Conservation (phyloP, 176 grass and related monocot genomes). For the Cenchrus fungigraminus region DNA sequence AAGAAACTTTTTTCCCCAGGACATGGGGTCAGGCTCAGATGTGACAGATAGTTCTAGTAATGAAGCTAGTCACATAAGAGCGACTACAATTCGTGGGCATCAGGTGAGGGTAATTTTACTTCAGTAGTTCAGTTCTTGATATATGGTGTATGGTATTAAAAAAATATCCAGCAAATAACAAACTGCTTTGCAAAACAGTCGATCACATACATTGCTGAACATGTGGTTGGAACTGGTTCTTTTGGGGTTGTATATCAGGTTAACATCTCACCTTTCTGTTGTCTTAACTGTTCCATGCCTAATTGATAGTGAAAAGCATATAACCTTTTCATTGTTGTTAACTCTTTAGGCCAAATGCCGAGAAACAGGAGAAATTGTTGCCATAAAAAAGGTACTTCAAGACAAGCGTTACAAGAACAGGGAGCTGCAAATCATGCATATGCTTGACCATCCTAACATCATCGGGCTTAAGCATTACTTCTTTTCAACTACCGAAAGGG, state of each 20-base stretch:
- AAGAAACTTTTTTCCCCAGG: conserved; percentile 54
- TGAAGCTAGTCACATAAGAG: conserved; percentile 74
- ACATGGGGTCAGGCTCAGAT: conserved; percentile 60
- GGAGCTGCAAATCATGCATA: conserved; percentile 95
- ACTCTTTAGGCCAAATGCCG: conserved; percentile 85
- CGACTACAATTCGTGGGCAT: conserved; percentile 59
- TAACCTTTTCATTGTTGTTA: conserved; percentile 40
- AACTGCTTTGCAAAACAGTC: conserved; percentile 56
- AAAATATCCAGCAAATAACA: conserved; percentile 20
- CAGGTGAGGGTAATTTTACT: conserved; percentile 53
- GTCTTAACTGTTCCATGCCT: conserved; percentile 2
- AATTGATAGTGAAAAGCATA: conserved; percentile 11
- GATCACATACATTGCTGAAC: conserved; percentile 85
- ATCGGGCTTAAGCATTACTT: conserved; percentile 93
- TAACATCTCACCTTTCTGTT: conserved; percentile 24
- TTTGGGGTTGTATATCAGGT: conserved; percentile 98
- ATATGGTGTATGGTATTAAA: not conserved
- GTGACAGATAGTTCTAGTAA: conserved; percentile 53
- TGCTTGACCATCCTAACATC: conserved; percentile 98
- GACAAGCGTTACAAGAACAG: conserved; percentile 99
- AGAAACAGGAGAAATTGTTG: conserved; percentile 94
- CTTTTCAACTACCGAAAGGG: conserved; percentile 86
- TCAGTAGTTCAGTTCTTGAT: conserved; percentile 25
- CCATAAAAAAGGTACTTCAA: conserved; percentile 98
- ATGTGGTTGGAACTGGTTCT: conserved; percentile 96